Evolutionary conservation across 257 asterid species (phyloP).

Genomic region (Anisodus acutangulus): DNA sequence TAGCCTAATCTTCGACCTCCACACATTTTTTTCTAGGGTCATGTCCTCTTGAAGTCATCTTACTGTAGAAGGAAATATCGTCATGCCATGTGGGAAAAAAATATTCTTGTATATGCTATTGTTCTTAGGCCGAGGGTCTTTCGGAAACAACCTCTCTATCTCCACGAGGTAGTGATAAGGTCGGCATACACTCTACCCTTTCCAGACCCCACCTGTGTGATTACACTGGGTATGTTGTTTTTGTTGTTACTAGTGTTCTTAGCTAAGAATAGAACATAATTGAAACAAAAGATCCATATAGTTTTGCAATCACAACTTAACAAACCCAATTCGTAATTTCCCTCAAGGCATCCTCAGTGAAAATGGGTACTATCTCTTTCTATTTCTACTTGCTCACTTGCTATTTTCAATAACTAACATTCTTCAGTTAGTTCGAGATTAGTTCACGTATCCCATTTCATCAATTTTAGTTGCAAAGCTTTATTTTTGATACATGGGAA

Average conservation of each 20-base stretch:
- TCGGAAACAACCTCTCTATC: too few species aligned
- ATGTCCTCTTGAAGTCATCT: too few species aligned
- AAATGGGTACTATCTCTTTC: constrained; percentile 70
- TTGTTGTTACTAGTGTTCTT: background rate
- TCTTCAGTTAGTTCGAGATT: background rate
- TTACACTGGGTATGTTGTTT: too few species aligned
- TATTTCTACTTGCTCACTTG: background rate
- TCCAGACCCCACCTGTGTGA: too few species aligned
- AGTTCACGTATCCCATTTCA: background rate
- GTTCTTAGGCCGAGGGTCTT: background rate
- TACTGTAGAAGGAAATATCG: background rate
- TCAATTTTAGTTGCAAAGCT: constrained; percentile 11
- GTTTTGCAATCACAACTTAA: constrained; percentile 32
- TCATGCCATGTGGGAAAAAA: background rate
- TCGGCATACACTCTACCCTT: too few species aligned
- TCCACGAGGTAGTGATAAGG: too few species aligned
- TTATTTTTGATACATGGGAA: background rate
- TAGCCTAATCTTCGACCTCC: too few species aligned
- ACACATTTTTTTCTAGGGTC: too few species aligned
- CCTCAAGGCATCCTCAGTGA: constrained; percentile 93
- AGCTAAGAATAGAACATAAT: background rate
- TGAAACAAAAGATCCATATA: background rate
- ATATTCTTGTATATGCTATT: background rate
- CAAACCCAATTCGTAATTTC: constrained; percentile 57
- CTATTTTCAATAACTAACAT: background rate